Percentiles rank a stretch among this genome's conserved stretches.
Evolutionary conservation across 345 rosid species (phyloP).

Genomic region (Litchi chinensis): DNA sequence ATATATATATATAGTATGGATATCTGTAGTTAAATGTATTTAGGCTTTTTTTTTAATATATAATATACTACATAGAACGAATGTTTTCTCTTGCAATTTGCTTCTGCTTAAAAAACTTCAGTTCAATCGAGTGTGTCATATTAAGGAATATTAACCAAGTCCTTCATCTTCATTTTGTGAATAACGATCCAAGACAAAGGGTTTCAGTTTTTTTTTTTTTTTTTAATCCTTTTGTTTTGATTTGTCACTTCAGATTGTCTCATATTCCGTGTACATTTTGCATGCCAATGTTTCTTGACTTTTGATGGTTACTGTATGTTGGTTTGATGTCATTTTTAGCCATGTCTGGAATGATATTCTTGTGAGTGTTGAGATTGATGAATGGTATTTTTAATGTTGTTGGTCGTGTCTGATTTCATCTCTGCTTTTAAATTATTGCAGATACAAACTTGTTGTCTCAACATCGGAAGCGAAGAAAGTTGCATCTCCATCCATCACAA

Average conservation of each 20-base stretch:
- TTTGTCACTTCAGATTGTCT: not conserved
- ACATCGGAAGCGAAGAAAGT: conserved; percentile 84
- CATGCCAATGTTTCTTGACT: not conserved
- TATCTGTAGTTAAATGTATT: not conserved
- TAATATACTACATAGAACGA: too few relatives aligned
- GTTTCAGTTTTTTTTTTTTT: not conserved
- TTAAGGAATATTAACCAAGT: not conserved
- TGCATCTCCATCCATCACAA: conserved; percentile 73
- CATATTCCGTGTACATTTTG: not conserved
- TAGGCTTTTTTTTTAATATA: too few relatives aligned
- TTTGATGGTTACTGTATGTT: not conserved
- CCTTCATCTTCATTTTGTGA: not conserved
- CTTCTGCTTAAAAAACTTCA: conserved; percentile 1
- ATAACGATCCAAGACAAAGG: not conserved
- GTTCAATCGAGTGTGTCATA: not conserved
- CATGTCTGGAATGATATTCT: not conserved
- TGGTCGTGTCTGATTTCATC: not conserved
- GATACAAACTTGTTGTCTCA: conserved; percentile 86
- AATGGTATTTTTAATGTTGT: not conserved
- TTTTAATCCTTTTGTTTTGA: not conserved
- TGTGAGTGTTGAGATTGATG: conserved; percentile 18
- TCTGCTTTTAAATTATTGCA: conserved; percentile 38
- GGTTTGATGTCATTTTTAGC: not conserved
- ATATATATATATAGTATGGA: not conserved
- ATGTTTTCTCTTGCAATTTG: not conserved